These are phyloP conservation scores for Leishmania amazonensis DNA, from an alignment of 208 protist genomes.

Conservation along the genomic window DNA sequence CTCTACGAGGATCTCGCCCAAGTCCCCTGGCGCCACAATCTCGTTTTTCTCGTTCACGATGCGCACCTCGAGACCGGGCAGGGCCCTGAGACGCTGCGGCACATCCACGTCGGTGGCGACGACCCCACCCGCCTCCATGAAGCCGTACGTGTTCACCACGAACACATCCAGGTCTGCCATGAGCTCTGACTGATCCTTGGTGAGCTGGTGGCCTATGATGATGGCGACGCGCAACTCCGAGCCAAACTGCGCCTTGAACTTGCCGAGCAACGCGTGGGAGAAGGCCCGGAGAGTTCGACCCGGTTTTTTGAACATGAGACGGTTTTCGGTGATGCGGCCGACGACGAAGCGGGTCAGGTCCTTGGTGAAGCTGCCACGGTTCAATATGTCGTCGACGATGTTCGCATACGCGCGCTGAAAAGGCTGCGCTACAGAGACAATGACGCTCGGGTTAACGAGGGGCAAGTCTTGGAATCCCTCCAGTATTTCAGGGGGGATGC, in stretches of 20 bases:
- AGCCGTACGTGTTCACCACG: slow-evolving; percentile 89
- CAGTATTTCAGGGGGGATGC: slow-evolving; percentile 85
- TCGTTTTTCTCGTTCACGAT: slow-evolving; percentile 92
- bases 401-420: slow-evolving; percentile 89
- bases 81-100: slow-evolving; percentile 83
- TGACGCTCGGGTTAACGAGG: slow-evolving; percentile 85
- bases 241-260: slow-evolving; percentile 91
- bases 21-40: slow-evolving; percentile 84
- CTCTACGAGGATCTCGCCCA: slow-evolving; percentile 89
- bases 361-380: slow-evolving; percentile 76
- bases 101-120: slow-evolving; percentile 91
- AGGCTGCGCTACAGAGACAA: slow-evolving; percentile 81
- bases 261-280: slow-evolving; percentile 76
- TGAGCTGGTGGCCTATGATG: slow-evolving; percentile 84
- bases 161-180: slow-evolving; percentile 92
- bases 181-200: slow-evolving; percentile 85
- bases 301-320: slow-evolving; percentile 87
- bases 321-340: slow-evolving; percentile 87
- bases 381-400: slow-evolving; percentile 90
- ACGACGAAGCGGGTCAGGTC: slow-evolving; percentile 85
- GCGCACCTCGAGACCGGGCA: slow-evolving; percentile 89
- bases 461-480: slow-evolving; percentile 90
- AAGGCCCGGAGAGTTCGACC: slow-evolving; percentile 71
- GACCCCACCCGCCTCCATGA: slow-evolving; percentile 85
- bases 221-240: slow-evolving; percentile 83